Evolutionary conservation across 441 rosid genomes (phyloP).

Genomic region (Jatropha multifida): DNA sequence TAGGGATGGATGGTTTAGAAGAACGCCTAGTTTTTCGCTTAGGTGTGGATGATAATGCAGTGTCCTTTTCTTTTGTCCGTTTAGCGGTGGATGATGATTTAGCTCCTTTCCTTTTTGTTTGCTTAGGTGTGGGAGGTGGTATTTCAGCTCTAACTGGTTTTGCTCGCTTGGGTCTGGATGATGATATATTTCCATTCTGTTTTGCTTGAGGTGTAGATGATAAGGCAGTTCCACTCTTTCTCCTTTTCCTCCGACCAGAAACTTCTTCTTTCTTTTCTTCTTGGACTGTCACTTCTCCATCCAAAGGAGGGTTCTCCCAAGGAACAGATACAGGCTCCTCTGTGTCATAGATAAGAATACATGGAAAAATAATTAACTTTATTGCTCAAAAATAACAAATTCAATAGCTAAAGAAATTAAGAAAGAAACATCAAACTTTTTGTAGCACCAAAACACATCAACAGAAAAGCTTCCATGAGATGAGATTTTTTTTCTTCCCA

Average conservation of each 20-base stretch:
- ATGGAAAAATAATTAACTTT: neutral
- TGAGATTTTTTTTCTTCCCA: too few relatives aligned
- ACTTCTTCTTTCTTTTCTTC: constrained; percentile 30
- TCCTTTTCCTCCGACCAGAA: constrained; percentile 35
- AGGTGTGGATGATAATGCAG: constrained; percentile 28
- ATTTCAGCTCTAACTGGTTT: neutral
- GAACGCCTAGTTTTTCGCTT: constrained; percentile 42
- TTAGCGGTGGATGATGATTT: constrained; percentile 1
- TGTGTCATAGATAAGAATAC: neutral
- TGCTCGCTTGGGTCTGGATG: constrained; percentile 12
- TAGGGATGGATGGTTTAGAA: constrained; percentile 16
- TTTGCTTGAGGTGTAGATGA: neutral
- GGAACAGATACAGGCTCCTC: constrained; percentile 24
- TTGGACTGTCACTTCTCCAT: constrained; percentile 16
- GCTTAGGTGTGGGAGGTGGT: constrained; percentile 8
- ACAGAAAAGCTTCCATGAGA: neutral
- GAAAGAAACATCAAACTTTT: neutral
- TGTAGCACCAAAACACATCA: neutral
- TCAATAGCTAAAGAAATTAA: neutral
- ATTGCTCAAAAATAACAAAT: neutral
- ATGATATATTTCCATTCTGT: neutral
- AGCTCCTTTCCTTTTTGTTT: neutral
- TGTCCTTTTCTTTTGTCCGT: constrained; percentile 28
- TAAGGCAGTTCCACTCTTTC: neutral
- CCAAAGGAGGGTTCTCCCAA: constrained; percentile 34